Conservation (phyloP, 2,329 filamentous ascomycete genomes). For the Scytalidium sp. region DNA sequence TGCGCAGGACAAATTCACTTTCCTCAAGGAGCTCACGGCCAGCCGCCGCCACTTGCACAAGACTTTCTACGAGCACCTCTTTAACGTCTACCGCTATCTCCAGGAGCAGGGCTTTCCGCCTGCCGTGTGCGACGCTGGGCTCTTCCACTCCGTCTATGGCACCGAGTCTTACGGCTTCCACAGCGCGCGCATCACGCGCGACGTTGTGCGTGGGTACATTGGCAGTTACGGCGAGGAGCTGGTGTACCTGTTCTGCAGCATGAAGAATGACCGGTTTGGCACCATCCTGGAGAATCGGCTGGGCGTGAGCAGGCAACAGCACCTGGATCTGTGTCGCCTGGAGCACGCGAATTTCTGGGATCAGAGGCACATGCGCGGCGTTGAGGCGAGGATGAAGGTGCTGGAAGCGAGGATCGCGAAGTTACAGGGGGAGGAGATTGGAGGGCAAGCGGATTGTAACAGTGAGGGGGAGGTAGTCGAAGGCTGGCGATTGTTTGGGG, state of each 20-base stretch:
- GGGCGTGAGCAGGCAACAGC: background rate
- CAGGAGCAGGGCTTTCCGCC: background rate
- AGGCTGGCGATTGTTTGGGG: no score
- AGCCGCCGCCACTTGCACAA: background rate
- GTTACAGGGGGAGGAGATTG: no score
- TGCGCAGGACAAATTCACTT: background rate
- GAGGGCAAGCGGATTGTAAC: no score
- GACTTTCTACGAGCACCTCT: background rate
- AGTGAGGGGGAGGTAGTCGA: no score
- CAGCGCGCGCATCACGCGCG: background rate
- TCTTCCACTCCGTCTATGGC: background rate
- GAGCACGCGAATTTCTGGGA: background rate
- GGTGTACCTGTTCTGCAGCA: background rate
- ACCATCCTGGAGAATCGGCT: background rate
- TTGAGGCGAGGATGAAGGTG: background rate
- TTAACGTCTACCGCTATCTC: background rate
- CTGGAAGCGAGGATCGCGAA: no score
- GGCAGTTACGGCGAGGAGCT: background rate
- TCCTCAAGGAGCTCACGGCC: background rate
- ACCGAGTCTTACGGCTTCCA: background rate
- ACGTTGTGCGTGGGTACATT: background rate
- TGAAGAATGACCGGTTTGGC: background rate
- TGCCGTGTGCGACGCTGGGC: background rate
- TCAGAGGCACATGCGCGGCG: background rate
- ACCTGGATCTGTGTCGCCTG: background rate